Base-by-base conservation (phyloP, 441 rosid species). In the Gossypium davidsonii region DNA sequence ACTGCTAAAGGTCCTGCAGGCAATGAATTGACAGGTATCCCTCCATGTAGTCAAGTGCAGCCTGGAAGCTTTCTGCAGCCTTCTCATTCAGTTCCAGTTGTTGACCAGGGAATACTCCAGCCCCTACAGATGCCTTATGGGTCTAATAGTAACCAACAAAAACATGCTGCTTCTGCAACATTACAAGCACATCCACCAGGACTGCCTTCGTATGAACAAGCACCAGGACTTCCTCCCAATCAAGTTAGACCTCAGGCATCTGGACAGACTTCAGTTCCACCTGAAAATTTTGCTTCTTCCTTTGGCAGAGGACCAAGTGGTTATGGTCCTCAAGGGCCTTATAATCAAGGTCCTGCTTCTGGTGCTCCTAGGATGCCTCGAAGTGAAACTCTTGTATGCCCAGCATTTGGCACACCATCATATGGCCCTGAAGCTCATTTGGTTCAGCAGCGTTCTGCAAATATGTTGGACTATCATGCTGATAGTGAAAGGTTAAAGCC, bases 401-500 rank as follows among this genome's bases (percentile, higher is more conserved):
- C 42, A 8, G 68, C 73, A 49, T 55, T 59, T 56, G 65, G 56
- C 31, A 46, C 70, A 26, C 34, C 77, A 11, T 44, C 72, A 44
- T 65, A 76, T 77, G 84, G 79, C 58, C 58, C 74, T 53, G 79
- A 70, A 60, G 58, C 58, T 77, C 78, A 56, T 42, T 70, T 61
- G 34, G 78, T 72, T 70, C 78, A 75, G 67, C 79, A 76, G 74
- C 79, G 51, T 37, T 71, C 78, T 17, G 67, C 64, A 62, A 76
- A 76, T 61, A 48, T 72, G n/a, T 48, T 70, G 63, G 85, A 80
- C 58, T 74, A 78, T 7, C 76, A 73, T 64, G 46, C 42, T 59
- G 85, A 86, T 77, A 80, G 80, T 66, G 85, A 78, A 55, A 79
- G 79, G 58, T 78, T 73, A 62, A 84, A 80, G 77, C 72, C 87